Base-by-base conservation (phyloP, 2,329 filamentous ascomycete species). In the Daldinia eschscholtzii region DNA sequence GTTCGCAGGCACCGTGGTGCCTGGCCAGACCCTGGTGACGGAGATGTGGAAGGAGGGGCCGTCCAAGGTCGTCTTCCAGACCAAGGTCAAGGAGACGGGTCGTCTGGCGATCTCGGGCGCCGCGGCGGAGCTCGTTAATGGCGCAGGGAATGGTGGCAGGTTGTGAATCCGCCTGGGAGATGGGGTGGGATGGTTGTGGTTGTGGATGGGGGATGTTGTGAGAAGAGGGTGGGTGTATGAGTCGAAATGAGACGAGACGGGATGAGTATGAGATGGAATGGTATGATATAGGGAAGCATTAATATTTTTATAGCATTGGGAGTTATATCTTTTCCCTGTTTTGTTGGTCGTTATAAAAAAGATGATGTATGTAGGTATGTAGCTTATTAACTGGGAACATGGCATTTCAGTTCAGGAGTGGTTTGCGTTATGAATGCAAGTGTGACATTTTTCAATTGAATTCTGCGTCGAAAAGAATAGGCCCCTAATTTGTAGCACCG, bases 41-140 rank as follows among this genome's bases (percentile, higher is more conserved):
- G 93, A 97, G 86, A 95, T 97, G 93, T 97, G 94, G 94, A 94
- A 92, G 84, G 93, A 97, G 76, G 91, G 70, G 3, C 63, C 56
- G 44, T 57, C 90, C 56, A 90, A 88, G 79, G 87, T 97, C 62
- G 82, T 94, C 70, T 97, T 97, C 87, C 93, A 97, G 86, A 88
- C 89, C 62, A 94, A 90, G 81, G 93, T 97, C 72, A 93, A 94
- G 83, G 94, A 97, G 87, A 97, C 94, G 61, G 94, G 94, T 76
- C 97, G 97, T 87, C 84, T 93, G 75, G 93, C 92, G 68, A 97
- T 97, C 79, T 89, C 89, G 28, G 92, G 92, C 20, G 94, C 90
- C 5, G 94, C 92, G 33, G 93, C 88, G 2, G 93, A 97, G 85
- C 84, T 97, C 73, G 76, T 91, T 10, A 12, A 15, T 15, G 74